Base-by-base conservation (phyloP, 805 yeast species). In the Ogataea nitratoaversa region DNA sequence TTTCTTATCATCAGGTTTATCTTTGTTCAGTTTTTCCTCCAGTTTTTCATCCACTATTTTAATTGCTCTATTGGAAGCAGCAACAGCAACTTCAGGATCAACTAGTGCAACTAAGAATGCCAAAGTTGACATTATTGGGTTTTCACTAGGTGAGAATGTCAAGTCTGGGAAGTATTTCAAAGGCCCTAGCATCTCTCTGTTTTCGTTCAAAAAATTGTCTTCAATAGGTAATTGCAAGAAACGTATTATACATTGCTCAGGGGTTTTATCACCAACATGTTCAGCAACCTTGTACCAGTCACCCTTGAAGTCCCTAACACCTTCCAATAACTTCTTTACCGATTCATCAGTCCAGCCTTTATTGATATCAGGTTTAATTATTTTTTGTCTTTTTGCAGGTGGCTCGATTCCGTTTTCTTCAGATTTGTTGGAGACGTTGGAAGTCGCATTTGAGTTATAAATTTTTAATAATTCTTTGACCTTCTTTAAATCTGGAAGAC, bases 121-220 rank as follows among this genome's bases (percentile, higher is more conserved):
- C 47, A 93, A 74, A n/a, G 95, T 91, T 28, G 95, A 83, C 67
- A 93, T 73, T 3, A 93, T 89, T 2, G 99, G 99, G 61, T 93
- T 93, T 52, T 93, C 98, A 22, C 82, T 78, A 32, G 87, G 76
- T 28, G 87, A 78, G 36, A 86, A 82, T 12, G 98, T 96, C 37
- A 91, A 71, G 59, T 87, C 84, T 3, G 95, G 83, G 4, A 91
- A 82, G 60, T 76, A 88, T 56, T 82, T 84, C 48, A 90, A 71
- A 12, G 95, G 85, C 0, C 93, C 90, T 16, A 84, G 59, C 27
- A 74, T 70, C 9, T 68, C 66, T 30, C 50, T 62, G 27, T 65
- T 59, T 24, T 74, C 67, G 19, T 75, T 74, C 46, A 79, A 63
- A 54, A 74, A 84, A 41, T 73, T 66, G 60, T 88, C 95, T 58